Evolutionary conservation across 257 asterid species (phyloP).

Genomic region (Solanum pinnatisectum): DNA sequence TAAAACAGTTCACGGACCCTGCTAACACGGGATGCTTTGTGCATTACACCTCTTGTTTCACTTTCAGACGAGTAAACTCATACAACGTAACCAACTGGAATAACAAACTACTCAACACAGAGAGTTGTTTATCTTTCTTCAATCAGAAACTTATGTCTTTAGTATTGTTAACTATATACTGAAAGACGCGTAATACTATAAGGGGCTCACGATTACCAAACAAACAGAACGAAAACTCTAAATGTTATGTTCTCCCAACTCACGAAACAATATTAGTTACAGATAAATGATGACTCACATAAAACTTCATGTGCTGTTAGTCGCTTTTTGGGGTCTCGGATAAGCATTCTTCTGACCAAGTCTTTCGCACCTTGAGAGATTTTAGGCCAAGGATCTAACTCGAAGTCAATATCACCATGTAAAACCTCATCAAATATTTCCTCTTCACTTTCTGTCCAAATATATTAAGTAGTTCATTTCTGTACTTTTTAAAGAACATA

Average conservation of each 20-base stretch:
- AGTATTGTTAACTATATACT: not conserved
- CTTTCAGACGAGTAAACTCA: not conserved
- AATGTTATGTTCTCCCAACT: not conserved
- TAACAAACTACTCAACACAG: not conserved
- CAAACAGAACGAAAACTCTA: not conserved
- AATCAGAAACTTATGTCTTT: not conserved
- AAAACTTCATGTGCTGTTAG: slow-evolving; percentile 58
- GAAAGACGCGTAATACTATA: not conserved
- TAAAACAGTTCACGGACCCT: not conserved
- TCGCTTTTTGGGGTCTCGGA: slow-evolving; percentile 47
- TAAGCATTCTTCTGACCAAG: slow-evolving; percentile 47
- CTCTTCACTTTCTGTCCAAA: slow-evolving; percentile 49
- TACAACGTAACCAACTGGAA: not conserved
- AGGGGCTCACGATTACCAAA: not conserved
- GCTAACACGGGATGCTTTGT: not conserved
- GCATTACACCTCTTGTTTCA: not conserved
- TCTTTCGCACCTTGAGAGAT: slow-evolving; percentile 65
- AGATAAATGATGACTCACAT: slow-evolving; percentile 31
- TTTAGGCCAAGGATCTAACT: slow-evolving; percentile 66
- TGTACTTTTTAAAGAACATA: not conserved
- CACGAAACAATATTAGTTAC: not conserved
- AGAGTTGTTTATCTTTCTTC: not conserved
- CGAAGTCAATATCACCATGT: slow-evolving; percentile 55
- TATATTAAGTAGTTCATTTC: not conserved
- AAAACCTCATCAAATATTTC: slow-evolving; percentile 56